Percentiles rank a stretch among this genome's conserved stretches.
phyloP scores from a whole-genome alignment of 176 grass and related monocot genomes.

The Chrysopogon serrulatus region DNA sequence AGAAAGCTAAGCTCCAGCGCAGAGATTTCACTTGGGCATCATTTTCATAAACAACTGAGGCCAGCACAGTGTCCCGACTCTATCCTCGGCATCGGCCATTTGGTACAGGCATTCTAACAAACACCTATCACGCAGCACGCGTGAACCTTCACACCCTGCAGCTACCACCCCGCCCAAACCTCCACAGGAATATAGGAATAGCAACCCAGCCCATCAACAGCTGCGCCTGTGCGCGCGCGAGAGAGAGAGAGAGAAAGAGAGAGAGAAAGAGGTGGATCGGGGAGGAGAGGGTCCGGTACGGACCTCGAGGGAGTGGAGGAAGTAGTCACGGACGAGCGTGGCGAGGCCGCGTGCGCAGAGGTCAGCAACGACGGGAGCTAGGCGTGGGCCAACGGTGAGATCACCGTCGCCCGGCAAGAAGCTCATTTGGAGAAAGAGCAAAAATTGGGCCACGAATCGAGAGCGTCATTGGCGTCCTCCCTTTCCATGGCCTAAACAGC shows the following conservation, averaged over 20 bases:
- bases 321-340: slow-evolving; percentile 65
- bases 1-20: background rate
- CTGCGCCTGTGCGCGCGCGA: background rate
- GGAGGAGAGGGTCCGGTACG: background rate
- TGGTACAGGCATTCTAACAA: slow-evolving; percentile 34
- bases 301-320: slow-evolving; percentile 79
- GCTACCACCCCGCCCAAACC: background rate
- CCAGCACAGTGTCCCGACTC: background rate
- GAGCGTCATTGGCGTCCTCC: slow-evolving; percentile 42
- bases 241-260: no score
- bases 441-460: slow-evolving; percentile 61
- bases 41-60: background rate
- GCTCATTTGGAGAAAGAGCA: slow-evolving; percentile 42
- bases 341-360: slow-evolving; percentile 59
- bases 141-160: background rate
- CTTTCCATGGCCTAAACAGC: slow-evolving; percentile 22
- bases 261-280: background rate
- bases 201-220: background rate
- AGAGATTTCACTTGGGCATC: background rate
- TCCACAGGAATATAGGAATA: background rate
- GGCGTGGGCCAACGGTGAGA: slow-evolving; percentile 33
- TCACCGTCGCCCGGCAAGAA: slow-evolving; percentile 42
- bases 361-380: slow-evolving; percentile 40
- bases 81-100: background rate
- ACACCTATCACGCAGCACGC: slow-evolving; percentile 1